Evolutionary conservation across 2,329 filamentous ascomycete species (phyloP).

Genomic region (Phialocephala subalpina): DNA sequence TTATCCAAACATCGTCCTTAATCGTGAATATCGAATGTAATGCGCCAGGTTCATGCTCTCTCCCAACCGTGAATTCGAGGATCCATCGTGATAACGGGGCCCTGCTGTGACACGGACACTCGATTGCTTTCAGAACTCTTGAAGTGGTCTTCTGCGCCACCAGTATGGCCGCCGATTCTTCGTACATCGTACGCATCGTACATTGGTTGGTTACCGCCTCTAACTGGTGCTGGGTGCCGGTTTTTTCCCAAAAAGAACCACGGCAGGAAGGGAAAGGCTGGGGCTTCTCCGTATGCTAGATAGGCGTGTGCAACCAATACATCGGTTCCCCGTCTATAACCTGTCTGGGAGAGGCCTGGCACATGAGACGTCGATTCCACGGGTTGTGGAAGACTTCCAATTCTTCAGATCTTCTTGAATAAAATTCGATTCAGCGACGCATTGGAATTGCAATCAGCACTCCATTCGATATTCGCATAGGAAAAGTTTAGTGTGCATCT

Average conservation of each 20-base stretch:
- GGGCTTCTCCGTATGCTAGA: not conserved
- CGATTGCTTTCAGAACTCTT: slow-evolving; percentile 4
- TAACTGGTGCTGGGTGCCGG: not conserved
- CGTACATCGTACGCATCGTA: not conserved
- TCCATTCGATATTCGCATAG: slow-evolving; percentile 1
- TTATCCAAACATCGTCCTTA: not conserved
- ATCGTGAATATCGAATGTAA: slow-evolving; percentile 11
- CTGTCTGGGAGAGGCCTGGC: not conserved
- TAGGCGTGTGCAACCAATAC: slow-evolving; percentile 8
- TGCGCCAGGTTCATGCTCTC: not conserved
- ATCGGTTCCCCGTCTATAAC: not conserved
- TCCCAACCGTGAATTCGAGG: not conserved
- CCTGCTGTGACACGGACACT: slow-evolving; percentile 3
- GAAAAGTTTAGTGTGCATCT: no score
- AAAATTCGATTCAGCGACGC: not conserved
- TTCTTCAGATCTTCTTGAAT: no score
- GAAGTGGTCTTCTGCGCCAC: not conserved
- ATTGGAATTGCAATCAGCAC: slow-evolving; percentile 15
- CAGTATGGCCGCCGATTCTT: not conserved
- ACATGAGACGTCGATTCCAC: not conserved
- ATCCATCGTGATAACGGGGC: not conserved
- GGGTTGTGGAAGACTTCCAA: not conserved
- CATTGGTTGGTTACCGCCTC: slow-evolving; percentile 9
- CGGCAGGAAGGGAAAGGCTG: slow-evolving; percentile 1
- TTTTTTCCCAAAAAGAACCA: not conserved